These are phyloP conservation scores for Trichoderma erinaceum DNA, from an alignment of 495 filamentous ascomycete genomes.

Conservation along the genomic window DNA sequence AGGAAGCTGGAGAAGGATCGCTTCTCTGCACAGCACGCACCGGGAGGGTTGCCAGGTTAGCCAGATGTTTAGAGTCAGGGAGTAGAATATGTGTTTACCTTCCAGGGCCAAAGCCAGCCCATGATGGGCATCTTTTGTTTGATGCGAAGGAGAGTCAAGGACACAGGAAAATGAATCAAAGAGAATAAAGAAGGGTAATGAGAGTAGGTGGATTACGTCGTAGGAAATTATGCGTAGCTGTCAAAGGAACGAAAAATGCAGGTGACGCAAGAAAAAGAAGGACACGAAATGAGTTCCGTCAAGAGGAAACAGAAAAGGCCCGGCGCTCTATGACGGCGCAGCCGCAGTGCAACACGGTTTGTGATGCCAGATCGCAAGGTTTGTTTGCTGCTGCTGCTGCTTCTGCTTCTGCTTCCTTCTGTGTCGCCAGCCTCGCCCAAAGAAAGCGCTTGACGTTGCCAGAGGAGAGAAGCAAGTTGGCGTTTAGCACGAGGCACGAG, in stretches of 20 bases:
- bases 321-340: neutral
- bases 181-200: neutral
- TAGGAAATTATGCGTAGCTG: no score
- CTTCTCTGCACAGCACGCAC: constrained; percentile 50
- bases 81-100: no score
- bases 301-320: neutral
- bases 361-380: neutral
- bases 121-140: no score
- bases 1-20: constrained; percentile 79
- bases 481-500: neutral
- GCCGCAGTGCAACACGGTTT: neutral
- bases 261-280: constrained; percentile 16
- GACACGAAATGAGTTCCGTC: neutral
- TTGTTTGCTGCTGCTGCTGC: no score
- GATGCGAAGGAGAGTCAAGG: no score
- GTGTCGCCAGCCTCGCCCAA: no score
- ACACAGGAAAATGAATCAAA: neutral
- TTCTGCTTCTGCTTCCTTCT: no score
- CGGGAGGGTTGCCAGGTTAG: neutral
- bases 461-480: neutral
- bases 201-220: constrained; percentile 11
- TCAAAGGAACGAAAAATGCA: constrained; percentile 15
- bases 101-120: no score
- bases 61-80: neutral
- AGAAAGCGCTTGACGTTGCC: neutral